Percentiles rank a stretch among this genome's conserved stretches.
phyloP scores from a whole-genome alignment of 1,139 yeast species.

The Scheffersomyces segobiensis region DNA sequence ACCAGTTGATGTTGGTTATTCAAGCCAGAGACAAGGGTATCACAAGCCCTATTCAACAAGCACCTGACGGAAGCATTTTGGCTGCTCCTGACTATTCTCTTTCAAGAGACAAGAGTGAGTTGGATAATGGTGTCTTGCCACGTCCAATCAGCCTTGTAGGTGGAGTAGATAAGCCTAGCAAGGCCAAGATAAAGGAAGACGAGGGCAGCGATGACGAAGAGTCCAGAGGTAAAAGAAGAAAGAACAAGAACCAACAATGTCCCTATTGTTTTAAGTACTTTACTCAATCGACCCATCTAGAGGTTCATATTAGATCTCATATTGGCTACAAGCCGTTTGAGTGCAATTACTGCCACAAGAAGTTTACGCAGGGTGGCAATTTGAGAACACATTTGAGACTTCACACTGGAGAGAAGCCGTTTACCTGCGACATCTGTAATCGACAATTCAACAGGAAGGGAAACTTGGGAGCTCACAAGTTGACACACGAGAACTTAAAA shows the following conservation, averaged over 20 bases:
- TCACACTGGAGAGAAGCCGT: constrained; percentile 92
- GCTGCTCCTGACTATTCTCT: constrained; percentile 24
- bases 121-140: constrained; percentile 47
- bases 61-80: constrained; percentile 59
- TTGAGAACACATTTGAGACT: constrained; percentile 82
- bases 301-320: constrained; percentile 77
- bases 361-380: constrained; percentile 92
- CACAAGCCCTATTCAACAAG: constrained; percentile 58
- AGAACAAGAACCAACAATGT: constrained; percentile 62
- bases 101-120: constrained; percentile 17
- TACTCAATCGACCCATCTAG: constrained; percentile 75
- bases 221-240: constrained; percentile 29
- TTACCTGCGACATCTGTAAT: constrained; percentile 70
- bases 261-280: constrained; percentile 68
- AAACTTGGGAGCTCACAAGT: constrained; percentile 79
- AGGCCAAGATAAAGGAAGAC: constrained; percentile 22
- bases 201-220: constrained; percentile 20
- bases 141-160: constrained; percentile 72
- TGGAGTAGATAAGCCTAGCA: constrained; percentile 71
- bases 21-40: constrained; percentile 83
- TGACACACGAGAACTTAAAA: constrained; percentile 77
- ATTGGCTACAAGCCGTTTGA: constrained; percentile 78
- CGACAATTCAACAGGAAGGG: constrained; percentile 86
- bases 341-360: constrained; percentile 76
- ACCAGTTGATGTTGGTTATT: constrained; percentile 83